Conservation (phyloP, 176 grass and related monocot genomes). For the Cenchrus americanus region DNA sequence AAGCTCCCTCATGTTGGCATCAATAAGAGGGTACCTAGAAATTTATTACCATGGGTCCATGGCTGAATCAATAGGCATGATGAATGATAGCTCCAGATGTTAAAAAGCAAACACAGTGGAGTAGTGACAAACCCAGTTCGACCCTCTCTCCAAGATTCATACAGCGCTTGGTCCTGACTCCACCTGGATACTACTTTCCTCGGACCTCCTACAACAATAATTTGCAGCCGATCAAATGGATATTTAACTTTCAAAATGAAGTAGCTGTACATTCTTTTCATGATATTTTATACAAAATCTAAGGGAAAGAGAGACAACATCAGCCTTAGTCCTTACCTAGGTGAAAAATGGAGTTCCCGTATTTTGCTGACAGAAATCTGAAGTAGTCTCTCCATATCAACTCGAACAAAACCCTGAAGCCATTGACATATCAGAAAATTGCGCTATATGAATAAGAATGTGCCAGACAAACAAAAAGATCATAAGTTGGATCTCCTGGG, state of each 20-base stretch:
- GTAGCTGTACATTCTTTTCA: not conserved
- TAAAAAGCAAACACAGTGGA: not conserved
- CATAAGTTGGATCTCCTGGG: not conserved
- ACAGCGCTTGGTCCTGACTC: constrained; percentile 69
- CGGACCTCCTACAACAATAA: constrained; percentile 65
- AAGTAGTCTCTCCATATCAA: constrained; percentile 99
- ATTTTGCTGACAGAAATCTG: constrained; percentile 89
- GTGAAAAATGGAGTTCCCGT: constrained; percentile 91
- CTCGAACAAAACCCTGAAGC: constrained; percentile 94
- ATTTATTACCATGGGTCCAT: constrained; percentile 22
- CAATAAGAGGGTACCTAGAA: constrained; percentile 84
- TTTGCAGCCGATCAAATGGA: constrained; percentile 22
- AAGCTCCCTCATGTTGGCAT: constrained; percentile 96
- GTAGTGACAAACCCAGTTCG: constrained; percentile 62
- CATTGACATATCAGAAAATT: constrained; percentile 14
- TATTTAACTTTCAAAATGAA: not conserved
- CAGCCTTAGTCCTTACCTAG: constrained; percentile 62
- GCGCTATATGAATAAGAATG: not conserved
- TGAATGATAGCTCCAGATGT: not conserved
- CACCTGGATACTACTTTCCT: constrained; percentile 71
- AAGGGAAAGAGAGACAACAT: not conserved
- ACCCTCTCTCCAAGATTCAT: constrained; percentile 86
- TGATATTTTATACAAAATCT: not conserved
- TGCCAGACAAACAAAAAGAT: constrained; percentile 20
- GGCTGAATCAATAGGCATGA: not conserved